Evolutionary conservation across 805 yeast genomes (phyloP).

Genomic region (Clavispora santaluciae): DNA sequence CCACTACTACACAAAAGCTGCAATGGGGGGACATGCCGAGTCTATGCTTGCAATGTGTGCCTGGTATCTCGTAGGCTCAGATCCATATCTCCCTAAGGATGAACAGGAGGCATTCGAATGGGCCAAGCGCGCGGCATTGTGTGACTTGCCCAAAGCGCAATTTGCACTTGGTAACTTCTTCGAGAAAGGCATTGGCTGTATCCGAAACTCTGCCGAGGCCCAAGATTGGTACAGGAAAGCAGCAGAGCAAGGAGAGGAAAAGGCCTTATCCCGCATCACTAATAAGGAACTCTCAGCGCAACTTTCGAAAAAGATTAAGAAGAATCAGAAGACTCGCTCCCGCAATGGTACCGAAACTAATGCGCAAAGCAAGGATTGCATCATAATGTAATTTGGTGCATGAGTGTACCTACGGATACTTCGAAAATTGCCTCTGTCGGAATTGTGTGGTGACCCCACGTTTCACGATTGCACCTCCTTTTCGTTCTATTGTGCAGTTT

Average conservation of each 20-base stretch:
- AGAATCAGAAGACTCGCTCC: conserved; percentile 11
- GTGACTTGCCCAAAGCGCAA: conserved; percentile 77
- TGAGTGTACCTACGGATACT: background rate
- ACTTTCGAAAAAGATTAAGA: conserved; percentile 27
- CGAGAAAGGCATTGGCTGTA: conserved; percentile 86
- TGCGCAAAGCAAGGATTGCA: conserved; percentile 40
- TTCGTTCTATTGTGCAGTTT: background rate
- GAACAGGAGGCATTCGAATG: conserved; percentile 88
- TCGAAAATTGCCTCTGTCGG: background rate
- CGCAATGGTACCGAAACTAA: conserved; percentile 3
- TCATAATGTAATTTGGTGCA: conserved; percentile 28
- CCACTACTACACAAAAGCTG: conserved; percentile 90
- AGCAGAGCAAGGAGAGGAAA: conserved; percentile 49
- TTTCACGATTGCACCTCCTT: background rate
- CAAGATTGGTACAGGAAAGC: conserved; percentile 74
- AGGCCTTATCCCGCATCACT: conserved; percentile 28
- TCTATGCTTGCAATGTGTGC: conserved; percentile 95
- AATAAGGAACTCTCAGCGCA: conserved; percentile 29
- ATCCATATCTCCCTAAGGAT: conserved; percentile 73
- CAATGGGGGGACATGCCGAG: conserved; percentile 78
- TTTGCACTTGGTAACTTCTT: conserved; percentile 77
- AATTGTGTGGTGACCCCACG: background rate
- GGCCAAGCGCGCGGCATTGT: conserved; percentile 83
- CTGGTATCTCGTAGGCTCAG: conserved; percentile 92
- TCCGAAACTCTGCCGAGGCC: conserved; percentile 50